These are phyloP conservation scores for Nitzschia inconspicua DNA, from an alignment of 108 stramenopile species.

Conservation along the genomic window DNA sequence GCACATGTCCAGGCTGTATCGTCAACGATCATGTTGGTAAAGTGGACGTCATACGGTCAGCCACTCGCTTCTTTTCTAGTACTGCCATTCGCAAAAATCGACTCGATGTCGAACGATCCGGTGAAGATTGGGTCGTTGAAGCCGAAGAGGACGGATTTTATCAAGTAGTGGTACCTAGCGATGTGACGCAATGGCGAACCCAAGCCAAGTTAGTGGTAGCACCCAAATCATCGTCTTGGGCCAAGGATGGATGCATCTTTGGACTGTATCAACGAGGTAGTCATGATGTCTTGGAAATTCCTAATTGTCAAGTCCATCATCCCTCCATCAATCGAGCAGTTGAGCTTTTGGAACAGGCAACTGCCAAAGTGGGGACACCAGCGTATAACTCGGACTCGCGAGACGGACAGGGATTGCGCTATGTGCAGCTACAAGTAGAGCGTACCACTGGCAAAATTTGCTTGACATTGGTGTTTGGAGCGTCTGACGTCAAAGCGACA, in stretches of 20 bases:
- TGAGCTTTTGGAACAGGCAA: slow-evolving; percentile 46
- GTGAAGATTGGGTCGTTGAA: slow-evolving; percentile 28
- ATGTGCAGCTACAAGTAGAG: slow-evolving; percentile 84
- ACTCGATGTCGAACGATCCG: slow-evolving; percentile 19
- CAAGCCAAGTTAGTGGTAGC: slow-evolving; percentile 81
- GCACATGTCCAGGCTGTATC: slow-evolving; percentile 79
- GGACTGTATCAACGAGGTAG: slow-evolving; percentile 86
- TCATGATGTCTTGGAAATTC: slow-evolving; percentile 83
- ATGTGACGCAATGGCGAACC: slow-evolving; percentile 64
- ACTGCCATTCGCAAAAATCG: slow-evolving; percentile 55
- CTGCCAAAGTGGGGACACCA: slow-evolving; percentile 55
- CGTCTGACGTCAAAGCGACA: slow-evolving; percentile 57
- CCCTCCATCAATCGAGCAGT: slow-evolving; percentile 86
- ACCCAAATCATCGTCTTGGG: slow-evolving; percentile 55
- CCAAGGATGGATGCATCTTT: slow-evolving; percentile 61
- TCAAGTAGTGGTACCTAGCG: slow-evolving; percentile 56
- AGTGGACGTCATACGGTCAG: slow-evolving; percentile 60
- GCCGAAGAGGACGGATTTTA: slow-evolving; percentile 62
- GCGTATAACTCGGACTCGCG: slow-evolving; percentile 56
- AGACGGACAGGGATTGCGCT: slow-evolving; percentile 67
- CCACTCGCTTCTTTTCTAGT: slow-evolving; percentile 72
- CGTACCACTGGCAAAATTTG: slow-evolving; percentile 71
- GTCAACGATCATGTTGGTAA: slow-evolving; percentile 33
- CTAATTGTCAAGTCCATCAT: slow-evolving; percentile 92
- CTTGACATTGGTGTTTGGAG: slow-evolving; percentile 90